These are phyloP conservation scores for Talaromyces atroroseus DNA, from an alignment of 2,329 filamentous ascomycete genomes.

Conservation along the genomic window DNA sequence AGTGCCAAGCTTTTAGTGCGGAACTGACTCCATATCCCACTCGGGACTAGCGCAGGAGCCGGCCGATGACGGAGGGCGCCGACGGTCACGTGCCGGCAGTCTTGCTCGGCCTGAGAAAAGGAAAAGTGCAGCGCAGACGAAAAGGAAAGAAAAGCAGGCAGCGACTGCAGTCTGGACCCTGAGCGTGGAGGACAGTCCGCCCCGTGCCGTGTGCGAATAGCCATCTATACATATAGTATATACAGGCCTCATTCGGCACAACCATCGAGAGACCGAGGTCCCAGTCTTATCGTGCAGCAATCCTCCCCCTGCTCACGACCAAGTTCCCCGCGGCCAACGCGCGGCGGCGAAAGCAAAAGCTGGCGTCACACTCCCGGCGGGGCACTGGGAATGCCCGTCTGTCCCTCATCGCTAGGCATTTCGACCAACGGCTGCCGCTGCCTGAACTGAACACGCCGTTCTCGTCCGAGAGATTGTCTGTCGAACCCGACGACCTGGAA, in stretches of 20 bases:
- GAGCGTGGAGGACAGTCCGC: no score
- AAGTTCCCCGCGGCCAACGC: constrained; percentile 14
- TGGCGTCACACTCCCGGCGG: constrained; percentile 19
- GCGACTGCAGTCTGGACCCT: neutral
- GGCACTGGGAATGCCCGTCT: constrained; percentile 38
- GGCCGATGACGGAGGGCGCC: no score
- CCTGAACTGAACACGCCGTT: constrained; percentile 60
- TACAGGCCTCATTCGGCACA: neutral
- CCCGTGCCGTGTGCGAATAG: no score
- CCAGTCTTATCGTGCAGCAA: neutral
- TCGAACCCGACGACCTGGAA: constrained; percentile 50
- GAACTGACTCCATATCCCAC: no score
- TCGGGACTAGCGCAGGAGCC: no score
- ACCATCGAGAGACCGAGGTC: neutral
- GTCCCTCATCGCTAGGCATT: constrained; percentile 57
- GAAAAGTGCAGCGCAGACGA: no score
- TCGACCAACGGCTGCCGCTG: constrained; percentile 49
- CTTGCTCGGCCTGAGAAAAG: no score
- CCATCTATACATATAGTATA: no score
- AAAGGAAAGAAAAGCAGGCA: neutral
- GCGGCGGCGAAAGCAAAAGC: constrained; percentile 11
- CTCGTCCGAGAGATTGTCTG: constrained; percentile 53
- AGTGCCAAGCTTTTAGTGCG: no score
- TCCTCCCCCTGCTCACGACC: neutral
- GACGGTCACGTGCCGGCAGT: no score